A percentile compares a stretch with the other conserved stretches of the same genome.
Conservation (phyloP, 495 filamentous ascomycete species). For the Penicillium silybi region DNA sequence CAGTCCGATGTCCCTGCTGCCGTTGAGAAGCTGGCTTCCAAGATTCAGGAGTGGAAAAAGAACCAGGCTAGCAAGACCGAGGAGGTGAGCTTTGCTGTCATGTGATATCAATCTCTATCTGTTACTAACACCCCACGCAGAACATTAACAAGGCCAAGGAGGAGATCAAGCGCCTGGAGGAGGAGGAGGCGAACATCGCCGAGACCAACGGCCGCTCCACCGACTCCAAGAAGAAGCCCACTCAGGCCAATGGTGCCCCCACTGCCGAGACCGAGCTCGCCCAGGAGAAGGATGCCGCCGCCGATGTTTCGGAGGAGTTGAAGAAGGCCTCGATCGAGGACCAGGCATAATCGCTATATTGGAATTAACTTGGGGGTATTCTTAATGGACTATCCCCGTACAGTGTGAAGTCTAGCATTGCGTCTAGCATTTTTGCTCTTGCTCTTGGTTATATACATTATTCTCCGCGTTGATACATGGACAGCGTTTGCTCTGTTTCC, state of each 20-base stretch:
- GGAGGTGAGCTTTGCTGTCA: constrained; percentile 56
- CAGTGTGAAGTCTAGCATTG: constrained; percentile 21
- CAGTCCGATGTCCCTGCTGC: constrained; percentile 72
- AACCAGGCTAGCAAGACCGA: constrained; percentile 89
- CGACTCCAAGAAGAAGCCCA: constrained; percentile 51
- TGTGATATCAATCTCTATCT: constrained; percentile 13
- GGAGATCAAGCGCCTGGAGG: constrained; percentile 63
- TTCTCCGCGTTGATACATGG: constrained; percentile 21
- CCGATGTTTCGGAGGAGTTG: constrained; percentile 55
- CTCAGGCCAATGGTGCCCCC: constrained; percentile 49
- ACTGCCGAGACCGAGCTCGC: constrained; percentile 51
- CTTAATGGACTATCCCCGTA: constrained; percentile 3
- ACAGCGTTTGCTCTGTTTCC: constrained; percentile 15
- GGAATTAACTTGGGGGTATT: neutral
- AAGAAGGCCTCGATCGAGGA: constrained; percentile 58
- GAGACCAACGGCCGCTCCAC: constrained; percentile 30
- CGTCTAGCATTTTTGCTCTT: constrained; percentile 13
- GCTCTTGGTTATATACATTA: constrained; percentile 20
- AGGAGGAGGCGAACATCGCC: constrained; percentile 36
- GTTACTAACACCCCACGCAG: constrained; percentile 34
- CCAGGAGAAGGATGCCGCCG: constrained; percentile 56
- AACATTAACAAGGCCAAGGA: constrained; percentile 70
- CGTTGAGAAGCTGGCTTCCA: constrained; percentile 84
- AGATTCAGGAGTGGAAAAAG: constrained; percentile 88
- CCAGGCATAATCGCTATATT: constrained; percentile 26